Conservation (phyloP, 2,329 filamentous ascomycete species). For the Fusarium palustre region DNA sequence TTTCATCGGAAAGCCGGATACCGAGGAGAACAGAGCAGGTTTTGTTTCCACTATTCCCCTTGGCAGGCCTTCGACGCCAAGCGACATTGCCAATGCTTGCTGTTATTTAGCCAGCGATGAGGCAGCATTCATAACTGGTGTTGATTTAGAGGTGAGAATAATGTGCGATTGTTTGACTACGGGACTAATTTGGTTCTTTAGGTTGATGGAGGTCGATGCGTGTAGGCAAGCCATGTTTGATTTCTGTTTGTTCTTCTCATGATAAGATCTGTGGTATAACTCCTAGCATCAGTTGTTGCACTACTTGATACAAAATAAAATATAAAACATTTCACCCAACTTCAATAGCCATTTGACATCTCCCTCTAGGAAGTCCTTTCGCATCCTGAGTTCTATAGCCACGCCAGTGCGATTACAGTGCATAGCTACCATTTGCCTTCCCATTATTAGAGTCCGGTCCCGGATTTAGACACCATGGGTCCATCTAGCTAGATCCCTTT, state of each 20-base stretch:
- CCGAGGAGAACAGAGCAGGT: constrained; percentile 67
- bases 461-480: neutral
- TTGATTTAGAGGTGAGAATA: constrained; percentile 66
- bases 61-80: constrained; percentile 55
- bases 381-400: neutral
- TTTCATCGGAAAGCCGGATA: constrained; percentile 73
- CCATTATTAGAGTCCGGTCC: neutral
- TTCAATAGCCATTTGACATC: no score
- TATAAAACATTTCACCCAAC: fast-evolving
- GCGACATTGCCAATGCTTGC: constrained; percentile 77
- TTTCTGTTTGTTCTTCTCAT: no score
- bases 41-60: constrained; percentile 67
- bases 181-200: neutral
- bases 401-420: neutral
- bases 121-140: constrained; percentile 76
- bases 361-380: neutral
- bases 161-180: fast-evolving
- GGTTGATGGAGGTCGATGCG: constrained; percentile 25
- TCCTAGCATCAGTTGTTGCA: neutral
- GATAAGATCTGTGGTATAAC: neutral
- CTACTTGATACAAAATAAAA: neutral
- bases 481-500: neutral
- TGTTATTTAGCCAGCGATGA: constrained; percentile 79
- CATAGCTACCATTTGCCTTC: neutral
- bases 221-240: neutral